Evolutionary conservation across 768 basidiomycete species (phyloP).

Genomic region (Dioszegia hungarica): DNA sequence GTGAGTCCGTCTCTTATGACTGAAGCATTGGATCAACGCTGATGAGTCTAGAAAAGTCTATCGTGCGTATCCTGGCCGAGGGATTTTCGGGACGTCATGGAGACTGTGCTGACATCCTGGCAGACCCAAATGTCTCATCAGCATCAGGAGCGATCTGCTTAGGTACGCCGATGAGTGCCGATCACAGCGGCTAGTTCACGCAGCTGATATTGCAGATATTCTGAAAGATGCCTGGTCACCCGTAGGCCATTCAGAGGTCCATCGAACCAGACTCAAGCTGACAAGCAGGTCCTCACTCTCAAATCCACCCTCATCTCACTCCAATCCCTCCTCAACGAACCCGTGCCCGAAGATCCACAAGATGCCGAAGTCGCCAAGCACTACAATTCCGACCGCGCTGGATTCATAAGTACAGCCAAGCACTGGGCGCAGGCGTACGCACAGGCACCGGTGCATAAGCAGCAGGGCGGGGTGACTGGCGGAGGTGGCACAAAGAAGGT

Average conservation of each 20-base stretch:
- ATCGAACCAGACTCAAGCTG: not conserved
- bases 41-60: constrained; percentile 63
- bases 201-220: constrained; percentile 44
- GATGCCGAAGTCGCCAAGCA: constrained; percentile 98
- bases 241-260: constrained; percentile 6
- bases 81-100: no score
- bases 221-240: constrained; percentile 57
- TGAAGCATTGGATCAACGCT: not conserved
- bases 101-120: constrained; percentile 5
- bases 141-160: constrained; percentile 93
- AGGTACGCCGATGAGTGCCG: no score
- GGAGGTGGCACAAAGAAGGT: constrained; percentile 21
- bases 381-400: constrained; percentile 77
- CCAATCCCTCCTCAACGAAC: constrained; percentile 85
- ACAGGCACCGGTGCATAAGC: constrained; percentile 57
- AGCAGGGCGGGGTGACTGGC: constrained; percentile 24
- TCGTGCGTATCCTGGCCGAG: constrained; percentile 43
- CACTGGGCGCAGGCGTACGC: constrained; percentile 95
- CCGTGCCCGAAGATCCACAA: constrained; percentile 93
- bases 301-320: constrained; percentile 94
- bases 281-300: constrained; percentile 78
- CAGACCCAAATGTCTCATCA: constrained; percentile 84
- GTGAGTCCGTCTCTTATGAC: constrained; percentile 27
- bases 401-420: constrained; percentile 85
- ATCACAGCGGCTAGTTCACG: constrained; percentile 36